Evolutionary conservation across 208 protist genomes (phyloP), one percentile per base, ranked within the genome.

Genomic region (Trypanosoma conorhini): DNA sequence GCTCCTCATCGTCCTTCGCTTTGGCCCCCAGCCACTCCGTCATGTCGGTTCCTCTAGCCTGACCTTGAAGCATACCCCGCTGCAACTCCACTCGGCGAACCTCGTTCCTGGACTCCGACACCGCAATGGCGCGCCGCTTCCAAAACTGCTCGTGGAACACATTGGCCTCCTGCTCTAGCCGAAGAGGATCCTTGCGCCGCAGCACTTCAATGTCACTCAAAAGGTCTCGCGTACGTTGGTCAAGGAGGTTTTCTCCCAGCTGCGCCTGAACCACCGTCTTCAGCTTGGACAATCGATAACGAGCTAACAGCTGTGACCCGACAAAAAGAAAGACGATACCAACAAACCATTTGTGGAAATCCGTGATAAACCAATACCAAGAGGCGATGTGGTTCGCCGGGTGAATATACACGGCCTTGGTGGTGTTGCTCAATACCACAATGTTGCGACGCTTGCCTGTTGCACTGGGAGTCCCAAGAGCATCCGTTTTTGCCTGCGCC

Each of bases 21-120:
- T 96, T 96, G 46, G 91, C 91, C 1, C 87, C 87, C 1, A 96
- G 68, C 91, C 91, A 96, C 80, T 96, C 91, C 54, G 91, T 94
- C 87, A 96, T 93, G 65, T 96, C 91, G 21, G 91, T 96, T 8
- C 91, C 91, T 33, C 87, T 82, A 0, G 88, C 88, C 59, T 86
- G 66, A 7, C 87, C 87, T 62, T 94, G 87, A 66, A 94, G 59
- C 52, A 83, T 79, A 24, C 88, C 91, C 5, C 83, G 80, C 64
- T 85, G 73, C 28, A 93, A 79, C 64, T 96, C 91, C 12, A 93
- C 61, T 30, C 75, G 82, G 30, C 91, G 87, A 24, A 80, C 68
- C 64, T 91, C 79, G 50, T 69, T 85, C 24, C 84, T 76, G 30
- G 74, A 72, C 67, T 91, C 68, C 7, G 82, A 68, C 26, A 82